phyloP scores from a whole-genome alignment of 805 yeast species.

The Alloascoidea africana region DNA sequence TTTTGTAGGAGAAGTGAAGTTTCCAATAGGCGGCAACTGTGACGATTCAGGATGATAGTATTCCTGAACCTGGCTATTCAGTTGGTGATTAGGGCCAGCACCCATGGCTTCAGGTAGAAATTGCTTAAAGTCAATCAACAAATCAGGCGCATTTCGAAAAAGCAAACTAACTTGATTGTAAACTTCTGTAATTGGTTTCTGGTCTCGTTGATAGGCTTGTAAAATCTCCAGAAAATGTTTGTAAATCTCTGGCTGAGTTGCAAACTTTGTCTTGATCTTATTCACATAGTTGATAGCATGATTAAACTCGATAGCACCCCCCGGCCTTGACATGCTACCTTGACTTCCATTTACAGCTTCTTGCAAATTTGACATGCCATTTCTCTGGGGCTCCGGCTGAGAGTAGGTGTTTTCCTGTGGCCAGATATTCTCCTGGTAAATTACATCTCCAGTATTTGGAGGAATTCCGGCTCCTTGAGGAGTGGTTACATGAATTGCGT shows the following conservation, averaged over 20 bases:
- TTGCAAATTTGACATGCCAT: constrained; percentile 19
- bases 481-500: constrained; percentile 87
- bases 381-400: constrained; percentile 4
- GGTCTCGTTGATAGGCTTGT: constrained; percentile 94
- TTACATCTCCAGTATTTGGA: constrained; percentile 30
- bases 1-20: constrained; percentile 75
- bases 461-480: constrained; percentile 81
- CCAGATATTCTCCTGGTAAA: constrained; percentile 6
- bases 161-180: constrained; percentile 83
- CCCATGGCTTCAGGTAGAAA: constrained; percentile 74
- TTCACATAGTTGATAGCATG: constrained; percentile 95
- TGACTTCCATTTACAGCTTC: constrained; percentile 21
- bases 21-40: constrained; percentile 81
- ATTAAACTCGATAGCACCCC: constrained; percentile 82
- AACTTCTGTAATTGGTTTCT: constrained; percentile 88
- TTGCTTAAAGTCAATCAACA: constrained; percentile 87
- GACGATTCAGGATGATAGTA: constrained; percentile 17
- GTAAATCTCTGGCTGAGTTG: constrained; percentile 89
- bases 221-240: constrained; percentile 87
- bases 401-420: constrained; percentile 6
- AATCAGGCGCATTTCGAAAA: constrained; percentile 88
- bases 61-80: no score
- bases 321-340: constrained; percentile 12
- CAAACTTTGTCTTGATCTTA: constrained; percentile 87
- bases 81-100: neutral